These are phyloP conservation scores for Pyrenochaeta sp. DNA, from an alignment of 2,329 filamentous ascomycete species.

Conservation along the genomic window DNA sequence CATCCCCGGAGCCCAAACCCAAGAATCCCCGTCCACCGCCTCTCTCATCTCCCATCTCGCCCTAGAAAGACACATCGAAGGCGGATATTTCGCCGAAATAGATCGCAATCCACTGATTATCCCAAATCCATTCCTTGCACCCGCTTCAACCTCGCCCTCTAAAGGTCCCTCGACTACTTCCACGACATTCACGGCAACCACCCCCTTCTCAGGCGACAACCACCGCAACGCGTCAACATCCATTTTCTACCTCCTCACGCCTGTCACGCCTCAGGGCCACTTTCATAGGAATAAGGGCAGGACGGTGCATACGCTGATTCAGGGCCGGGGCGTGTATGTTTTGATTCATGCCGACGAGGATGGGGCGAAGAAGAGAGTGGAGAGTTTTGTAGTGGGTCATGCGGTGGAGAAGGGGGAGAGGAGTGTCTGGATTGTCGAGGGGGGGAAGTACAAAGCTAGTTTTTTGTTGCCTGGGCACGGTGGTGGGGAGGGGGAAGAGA, in stretches of 20 bases:
- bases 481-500: constrained; percentile 51
- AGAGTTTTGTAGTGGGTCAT: constrained; percentile 69
- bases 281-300: constrained; percentile 70
- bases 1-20: no score
- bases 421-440: constrained; percentile 73
- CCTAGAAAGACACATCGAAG: constrained; percentile 56
- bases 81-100: constrained; percentile 60
- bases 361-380: constrained; percentile 61
- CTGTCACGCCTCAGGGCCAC: constrained; percentile 60
- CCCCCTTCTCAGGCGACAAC: constrained; percentile 50
- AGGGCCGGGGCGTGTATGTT: constrained; percentile 69
- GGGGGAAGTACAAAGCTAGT: constrained; percentile 71
- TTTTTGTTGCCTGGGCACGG: constrained; percentile 61
- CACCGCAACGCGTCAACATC: constrained; percentile 64
- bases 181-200: constrained; percentile 28
- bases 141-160: constrained; percentile 11
- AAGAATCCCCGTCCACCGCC: constrained; percentile 19
- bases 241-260: constrained; percentile 71
- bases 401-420: constrained; percentile 66
- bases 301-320: constrained; percentile 71
- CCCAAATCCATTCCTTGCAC: constrained; percentile 60
- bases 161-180: no score
- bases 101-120: constrained; percentile 56
- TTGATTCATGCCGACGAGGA: constrained; percentile 65
- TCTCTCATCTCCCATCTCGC: constrained; percentile 43